Base-by-base conservation (phyloP, 1,284 basidiomycete genomes). In the Boletus calvinii region DNA sequence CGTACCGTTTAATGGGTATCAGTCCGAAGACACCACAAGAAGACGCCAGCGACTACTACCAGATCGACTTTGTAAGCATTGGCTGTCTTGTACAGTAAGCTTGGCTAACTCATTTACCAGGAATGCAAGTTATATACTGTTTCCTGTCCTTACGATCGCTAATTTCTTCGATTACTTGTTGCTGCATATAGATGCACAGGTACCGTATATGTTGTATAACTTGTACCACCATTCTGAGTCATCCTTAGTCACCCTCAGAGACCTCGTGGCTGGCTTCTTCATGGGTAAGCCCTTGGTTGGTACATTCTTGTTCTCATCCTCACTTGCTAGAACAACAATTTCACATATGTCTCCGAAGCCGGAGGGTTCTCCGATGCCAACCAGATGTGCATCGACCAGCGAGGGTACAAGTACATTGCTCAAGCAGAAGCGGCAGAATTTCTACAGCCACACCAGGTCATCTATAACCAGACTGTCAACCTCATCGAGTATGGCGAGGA, bases 301-400 rank as follows among this genome's bases (percentile, higher is more conserved):
- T 12, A 4, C 6, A 12, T 38, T 37, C 12, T 24, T 26, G 11
- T 10, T n/a, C 12, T 9, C 6, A 3, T 39, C 6, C 54, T 66
- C 45, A 69, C 12, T 15, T 9, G 35, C 22, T 52, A 83, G 80
- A 80, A 77, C 30, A 82, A 83, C 62, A 87, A 87, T 61, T 83
- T 80, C 60, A 85, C 84, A n/a, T 87, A 78, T 56, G 69, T 77
- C 37, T 68, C 75, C 5, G 75, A 76, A 56, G 70, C 72, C 40
- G 80, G 79, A 40, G 81, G 81, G n/a, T 84, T 86, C 59, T 83
- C 84, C 0, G 72, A 75, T 15, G 73, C 76, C 20, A 80, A 85
- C 55, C 66, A 73, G 24, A 70, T 87, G 56, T 77, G 74, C 7
- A 72, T 82, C 51, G 85, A 87, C 62, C 79, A 78, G 58, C 77